These are phyloP conservation scores for Vigna mungo DNA, from an alignment of 306 rosid genomes.

Conservation along the genomic window DNA sequence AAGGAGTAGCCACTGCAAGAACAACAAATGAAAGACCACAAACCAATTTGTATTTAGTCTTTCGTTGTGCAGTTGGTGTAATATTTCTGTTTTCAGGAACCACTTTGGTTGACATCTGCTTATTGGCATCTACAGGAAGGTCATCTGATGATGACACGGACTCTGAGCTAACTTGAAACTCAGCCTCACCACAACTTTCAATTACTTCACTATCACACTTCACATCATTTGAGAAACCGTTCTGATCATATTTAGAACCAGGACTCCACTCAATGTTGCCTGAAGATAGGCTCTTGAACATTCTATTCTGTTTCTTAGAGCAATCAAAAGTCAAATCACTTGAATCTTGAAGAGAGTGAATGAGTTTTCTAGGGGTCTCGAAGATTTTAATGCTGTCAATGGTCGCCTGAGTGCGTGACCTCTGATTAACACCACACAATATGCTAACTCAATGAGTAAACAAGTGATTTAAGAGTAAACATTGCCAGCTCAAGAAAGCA, in stretches of 20 bases:
- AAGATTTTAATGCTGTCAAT: conserved; percentile 59
- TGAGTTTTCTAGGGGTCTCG: conserved; percentile 75
- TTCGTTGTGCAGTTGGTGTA: conserved; percentile 39
- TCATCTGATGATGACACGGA: conserved; percentile 70
- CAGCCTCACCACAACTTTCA: conserved; percentile 50
- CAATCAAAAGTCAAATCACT: conserved; percentile 43
- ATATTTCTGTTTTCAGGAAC: conserved; percentile 44
- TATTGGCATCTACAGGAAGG: conserved; percentile 43
- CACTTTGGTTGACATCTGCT: conserved; percentile 27
- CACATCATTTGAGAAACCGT: conserved; percentile 43
- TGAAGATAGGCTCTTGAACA: conserved; percentile 63
- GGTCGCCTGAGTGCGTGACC: conserved; percentile 51
- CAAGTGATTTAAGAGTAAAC: conserved; percentile 10
- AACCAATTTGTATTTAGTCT: conserved; percentile 53
- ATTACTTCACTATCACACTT: conserved; percentile 48
- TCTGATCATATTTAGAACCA: conserved; percentile 48
- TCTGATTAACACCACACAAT: conserved; percentile 51
- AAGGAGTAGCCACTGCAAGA: conserved; percentile 55
- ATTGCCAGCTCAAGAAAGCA: conserved; percentile 7
- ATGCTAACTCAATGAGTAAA: conserved; percentile 28
- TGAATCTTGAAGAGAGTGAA: conserved; percentile 75
- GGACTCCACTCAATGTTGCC: conserved; percentile 69
- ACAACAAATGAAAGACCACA: conserved; percentile 63
- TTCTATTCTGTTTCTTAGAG: conserved; percentile 54
- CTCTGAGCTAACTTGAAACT: conserved; percentile 53